Base-by-base conservation (phyloP, 2,329 filamentous ascomycete genomes). In the Sclerotinia spermophila region DNA sequence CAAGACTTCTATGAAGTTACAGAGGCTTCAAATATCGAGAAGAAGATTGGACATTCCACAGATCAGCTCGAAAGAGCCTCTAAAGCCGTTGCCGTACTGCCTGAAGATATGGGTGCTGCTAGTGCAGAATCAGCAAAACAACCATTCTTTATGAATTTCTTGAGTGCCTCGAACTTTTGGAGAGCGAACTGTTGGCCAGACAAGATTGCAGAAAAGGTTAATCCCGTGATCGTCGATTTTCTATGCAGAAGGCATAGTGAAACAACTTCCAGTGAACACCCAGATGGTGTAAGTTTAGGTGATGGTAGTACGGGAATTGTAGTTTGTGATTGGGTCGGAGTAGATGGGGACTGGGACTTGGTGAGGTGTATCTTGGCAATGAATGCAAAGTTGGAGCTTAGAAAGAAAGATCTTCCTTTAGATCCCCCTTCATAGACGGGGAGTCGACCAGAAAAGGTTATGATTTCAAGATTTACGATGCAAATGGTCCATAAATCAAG, bases 1-100 rank as follows among this genome's bases (percentile, higher is more conserved):
- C 96, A 98, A 82, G 96, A 98, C 82, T 97, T 95, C 81, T 98
- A 96, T 84, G 93, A 96, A 78, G 89, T 99, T 45, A 82, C 90
- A 60, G 88, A 93, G 80, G 89, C 87, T 33, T 83, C 87, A 71
- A 91, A 90, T 76, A 95, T 98, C 72, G 84, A 90, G 51, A 89
- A 90, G 81, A 99, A 98, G 85, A 91, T 97, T 72, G 81, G 85
- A 56, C 90, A 90, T 77, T 89, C 88, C 68, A 89, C 86, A 71
- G 89, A 90, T 35, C 94, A 97, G 76, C 87, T 97, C 61, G 89
- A 91, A 78, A 89, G 93, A 42, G 88, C 94, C 6, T 86, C 86
- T 45, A 83, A 85, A 77, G 82, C 83, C 70, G 76, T 79, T 44
- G 86, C 81, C 74, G 83, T 80, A 59, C 82, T 84, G 60, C 83